A percentile compares a stretch with the other conserved stretches of the same genome.
phyloP scores from a whole-genome alignment of 192 early-diverging fungal species.

The Chytriomyces confervae region DNA sequence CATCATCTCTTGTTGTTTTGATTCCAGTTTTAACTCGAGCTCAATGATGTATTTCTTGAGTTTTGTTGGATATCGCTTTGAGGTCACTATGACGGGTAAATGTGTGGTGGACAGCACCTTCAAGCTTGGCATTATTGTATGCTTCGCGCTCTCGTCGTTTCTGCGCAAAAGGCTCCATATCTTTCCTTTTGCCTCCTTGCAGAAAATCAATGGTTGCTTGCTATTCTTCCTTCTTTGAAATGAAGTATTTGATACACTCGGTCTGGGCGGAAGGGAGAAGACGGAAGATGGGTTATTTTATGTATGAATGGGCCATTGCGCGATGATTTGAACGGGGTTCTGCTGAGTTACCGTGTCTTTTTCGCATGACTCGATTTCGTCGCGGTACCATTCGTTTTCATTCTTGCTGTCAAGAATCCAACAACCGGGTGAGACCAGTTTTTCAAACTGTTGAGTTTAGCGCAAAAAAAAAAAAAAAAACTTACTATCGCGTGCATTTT shows the following conservation, averaged over 20 bases:
- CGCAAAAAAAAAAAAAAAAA: background rate
- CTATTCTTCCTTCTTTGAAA: conserved; percentile 57
- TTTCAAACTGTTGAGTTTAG: background rate
- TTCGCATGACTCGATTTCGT: conserved; percentile 56
- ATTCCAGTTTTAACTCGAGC: conserved; percentile 49
- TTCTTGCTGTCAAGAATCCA: conserved; percentile 41
- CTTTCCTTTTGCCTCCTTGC: background rate
- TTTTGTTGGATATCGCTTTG: conserved; percentile 31
- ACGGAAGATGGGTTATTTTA: background rate
- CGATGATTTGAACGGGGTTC: too few relatives aligned
- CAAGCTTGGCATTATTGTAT: conserved; percentile 25
- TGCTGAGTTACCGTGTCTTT: conserved; percentile 47
- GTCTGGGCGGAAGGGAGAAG: conserved; percentile 33
- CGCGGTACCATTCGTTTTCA: conserved; percentile 61
- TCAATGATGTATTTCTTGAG: conserved; percentile 39
- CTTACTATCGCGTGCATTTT: conserved; percentile 54
- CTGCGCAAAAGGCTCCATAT: background rate
- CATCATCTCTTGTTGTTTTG: conserved; percentile 54
- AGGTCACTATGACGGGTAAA: background rate
- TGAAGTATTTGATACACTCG: conserved; percentile 56
- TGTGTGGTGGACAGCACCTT: conserved; percentile 2
- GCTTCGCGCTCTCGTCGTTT: background rate
- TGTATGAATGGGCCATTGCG: too few relatives aligned
- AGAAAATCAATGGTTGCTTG: conserved; percentile 17
- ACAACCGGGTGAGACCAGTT: background rate